Base-by-base conservation (phyloP, 164 flowering plant species). In the Magnolia kwangsiensis region DNA sequence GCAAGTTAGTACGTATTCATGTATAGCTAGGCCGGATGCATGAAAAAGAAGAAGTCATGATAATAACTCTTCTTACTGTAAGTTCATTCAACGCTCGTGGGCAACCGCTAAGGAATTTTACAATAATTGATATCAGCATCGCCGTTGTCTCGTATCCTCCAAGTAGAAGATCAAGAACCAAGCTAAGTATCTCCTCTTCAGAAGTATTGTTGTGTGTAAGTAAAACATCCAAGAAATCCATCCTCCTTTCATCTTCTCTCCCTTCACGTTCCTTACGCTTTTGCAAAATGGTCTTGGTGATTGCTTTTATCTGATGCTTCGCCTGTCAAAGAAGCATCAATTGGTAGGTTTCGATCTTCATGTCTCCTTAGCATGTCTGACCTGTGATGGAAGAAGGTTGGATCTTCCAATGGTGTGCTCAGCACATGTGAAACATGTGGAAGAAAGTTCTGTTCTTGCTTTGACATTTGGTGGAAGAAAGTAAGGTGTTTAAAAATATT, bases 141-240 rank as follows among this genome's bases (percentile, higher is more conserved):
- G 79, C 66, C 2, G 79, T 77, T 1, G 74, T 77, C 23, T 77
- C 69, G 45, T 77, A 63, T 14, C 79, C 79, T 61, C 74, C 79
- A 3, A 77, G 70, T n/a, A 77, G 74, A 37, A 77, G 74, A 77
- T 77, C 74, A n/a, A 77, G 14, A 21, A 71, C 74, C 50, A 77
- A 65, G 74, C 79, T 77, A 24, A 71, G 61, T 63, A 63, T 77
- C 74, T 77, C 79, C 6, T 71, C 74, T 24, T 77, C 74, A 7
- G 24, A 61, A 18, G 63, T 55, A 27, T 51, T 13, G 63, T 49
- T 16, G 7, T 63, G 58, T 19, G 67, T 23, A 8, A 77, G 3
- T 37, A 77, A 50, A n/a, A 63, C 70, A 64, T 77, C 74, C 63
- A 77, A 20, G 69, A 77, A 77, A 37, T 77, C 74, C 74, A 63